These are phyloP conservation scores for Aspergillus eucalypticola DNA, from an alignment of 2,329 filamentous ascomycete genomes.

Conservation along the genomic window DNA sequence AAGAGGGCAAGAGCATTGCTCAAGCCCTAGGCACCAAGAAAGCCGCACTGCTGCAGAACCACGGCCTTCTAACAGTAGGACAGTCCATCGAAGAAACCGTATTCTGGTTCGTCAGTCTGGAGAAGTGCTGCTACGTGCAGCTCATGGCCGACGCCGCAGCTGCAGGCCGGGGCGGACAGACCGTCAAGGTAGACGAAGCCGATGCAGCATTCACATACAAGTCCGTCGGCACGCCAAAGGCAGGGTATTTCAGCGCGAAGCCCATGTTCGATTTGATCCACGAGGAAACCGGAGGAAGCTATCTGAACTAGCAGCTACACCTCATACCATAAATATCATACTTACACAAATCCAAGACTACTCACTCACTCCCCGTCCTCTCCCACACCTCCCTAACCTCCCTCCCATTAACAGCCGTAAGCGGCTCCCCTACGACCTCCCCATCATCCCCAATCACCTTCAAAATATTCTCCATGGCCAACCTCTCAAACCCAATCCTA, in stretches of 20 bases:
- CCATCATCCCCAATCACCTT: slow-evolving; percentile 1
- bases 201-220: slow-evolving; percentile 70
- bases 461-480: slow-evolving; percentile 48
- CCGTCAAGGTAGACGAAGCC: slow-evolving; percentile 66
- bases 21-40: slow-evolving; percentile 51
- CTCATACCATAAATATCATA: too few species aligned
- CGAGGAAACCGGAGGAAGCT: slow-evolving; percentile 59
- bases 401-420: slow-evolving; percentile 2
- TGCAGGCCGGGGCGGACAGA: slow-evolving; percentile 60
- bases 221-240: slow-evolving; percentile 60
- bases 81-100: slow-evolving; percentile 53
- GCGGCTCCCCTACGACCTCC: neutral
- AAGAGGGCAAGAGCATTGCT: slow-evolving; percentile 57
- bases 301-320: slow-evolving; percentile 38
- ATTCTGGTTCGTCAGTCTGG: slow-evolving; percentile 56
- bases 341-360: neutral
- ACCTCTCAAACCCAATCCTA: slow-evolving; percentile 49
- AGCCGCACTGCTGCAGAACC: slow-evolving; percentile 56
- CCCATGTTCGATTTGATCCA: slow-evolving; percentile 71
- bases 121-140: slow-evolving; percentile 57
- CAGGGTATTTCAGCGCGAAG: slow-evolving; percentile 71
- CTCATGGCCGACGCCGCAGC: slow-evolving; percentile 55
- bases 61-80: slow-evolving; percentile 55
- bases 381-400: neutral
- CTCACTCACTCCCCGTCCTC: neutral